Base-by-base conservation (phyloP, 805 yeast genomes). In the Candida corydali region DNA sequence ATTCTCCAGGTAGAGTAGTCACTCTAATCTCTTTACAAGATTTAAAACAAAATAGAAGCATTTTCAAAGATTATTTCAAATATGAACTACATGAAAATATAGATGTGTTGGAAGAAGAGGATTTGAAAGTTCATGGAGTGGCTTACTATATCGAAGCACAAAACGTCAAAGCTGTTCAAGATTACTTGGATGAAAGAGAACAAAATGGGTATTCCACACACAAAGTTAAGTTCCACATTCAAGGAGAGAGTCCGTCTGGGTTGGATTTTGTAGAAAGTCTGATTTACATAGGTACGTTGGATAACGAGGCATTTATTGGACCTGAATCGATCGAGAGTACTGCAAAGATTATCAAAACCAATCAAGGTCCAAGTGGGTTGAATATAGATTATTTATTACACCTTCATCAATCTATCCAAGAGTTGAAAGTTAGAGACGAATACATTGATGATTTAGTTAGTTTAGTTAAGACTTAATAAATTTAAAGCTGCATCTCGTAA, bases 161-260 rank as follows among this genome's bases (percentile, higher is more conserved):
- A 36, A 54, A 74, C 35, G 88, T 82, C 0, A 55, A 57, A 4
- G 73, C 73, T 39, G 93, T 86, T 12, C 65, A 68, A 22, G 80
- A 73, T 11, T 82, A 86, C 47, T 66, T 89, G 34, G 95, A 89
- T 47, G 70, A 76, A 10, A 68, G 98, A 38, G 98, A 89, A 49
- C 88, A 87, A 55, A 88, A 87, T 51, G 98, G 97, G 0, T 89
- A 89, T 57, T 68, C 86, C 1, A 65, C 77, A 2, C 86, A 84
- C 44, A 59, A 68, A 16, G 80, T 87, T 3, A 77, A 76, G 4
- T 86, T 87, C 51, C 70, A 73, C 44, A 63, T 84, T 8, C 61
- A 67, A 11, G 43, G 42, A 9, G 34, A 29, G 7, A 18, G 20
- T 3, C 34, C 17, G 4, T 25, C 46, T 4, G 45, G 49, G 2